phyloP scores from a whole-genome alignment of 257 asterid species.

The Verbascum thapsus region DNA sequence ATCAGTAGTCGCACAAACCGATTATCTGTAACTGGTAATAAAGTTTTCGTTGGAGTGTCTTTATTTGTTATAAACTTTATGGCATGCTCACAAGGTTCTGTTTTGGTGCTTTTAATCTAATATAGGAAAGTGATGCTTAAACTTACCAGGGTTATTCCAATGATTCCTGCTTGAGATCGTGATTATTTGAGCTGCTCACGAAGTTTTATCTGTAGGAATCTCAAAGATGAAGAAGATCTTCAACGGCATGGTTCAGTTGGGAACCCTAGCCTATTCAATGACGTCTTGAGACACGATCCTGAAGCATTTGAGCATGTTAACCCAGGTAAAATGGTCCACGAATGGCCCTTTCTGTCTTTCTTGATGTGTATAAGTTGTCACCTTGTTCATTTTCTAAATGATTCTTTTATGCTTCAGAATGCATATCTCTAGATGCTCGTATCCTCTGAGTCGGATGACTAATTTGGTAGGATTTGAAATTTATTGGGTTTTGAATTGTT shows the following conservation, averaged over 20 bases:
- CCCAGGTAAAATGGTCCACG: conserved; percentile 71
- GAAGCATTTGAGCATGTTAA: conserved; percentile 55
- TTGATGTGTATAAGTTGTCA: conserved; percentile 21
- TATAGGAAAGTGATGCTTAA: conserved; percentile 18
- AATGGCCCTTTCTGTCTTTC: conserved; percentile 26
- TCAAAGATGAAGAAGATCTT: conserved; percentile 62
- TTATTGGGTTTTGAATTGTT: conserved; percentile 21
- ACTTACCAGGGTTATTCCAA: conserved; percentile 18
- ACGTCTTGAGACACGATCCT: conserved; percentile 68
- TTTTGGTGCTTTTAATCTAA: conserved; percentile 1
- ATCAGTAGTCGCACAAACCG: conserved; percentile 13
- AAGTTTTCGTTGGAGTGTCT: not conserved
- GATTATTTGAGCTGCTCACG: conserved; percentile 30
- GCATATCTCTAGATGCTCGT: conserved; percentile 11
- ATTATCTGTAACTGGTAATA: conserved; percentile 8
- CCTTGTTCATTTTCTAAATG: conserved; percentile 17
- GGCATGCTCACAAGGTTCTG: conserved; percentile 14
- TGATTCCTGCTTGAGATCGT: conserved; percentile 21
- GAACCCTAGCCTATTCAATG: conserved; percentile 57
- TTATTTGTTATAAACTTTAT: conserved; percentile 1
- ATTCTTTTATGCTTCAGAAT: conserved; percentile 1
- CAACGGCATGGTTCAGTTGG: conserved; percentile 49
- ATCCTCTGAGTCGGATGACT: conserved; percentile 21
- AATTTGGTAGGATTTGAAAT: conserved; percentile 26
- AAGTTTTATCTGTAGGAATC: conserved; percentile 59